Percentiles rank a stretch among this genome's conserved stretches.
These are phyloP conservation scores for Micractinium conductrix DNA, from an alignment of 139 green algal species.

Conservation along the genomic window DNA sequence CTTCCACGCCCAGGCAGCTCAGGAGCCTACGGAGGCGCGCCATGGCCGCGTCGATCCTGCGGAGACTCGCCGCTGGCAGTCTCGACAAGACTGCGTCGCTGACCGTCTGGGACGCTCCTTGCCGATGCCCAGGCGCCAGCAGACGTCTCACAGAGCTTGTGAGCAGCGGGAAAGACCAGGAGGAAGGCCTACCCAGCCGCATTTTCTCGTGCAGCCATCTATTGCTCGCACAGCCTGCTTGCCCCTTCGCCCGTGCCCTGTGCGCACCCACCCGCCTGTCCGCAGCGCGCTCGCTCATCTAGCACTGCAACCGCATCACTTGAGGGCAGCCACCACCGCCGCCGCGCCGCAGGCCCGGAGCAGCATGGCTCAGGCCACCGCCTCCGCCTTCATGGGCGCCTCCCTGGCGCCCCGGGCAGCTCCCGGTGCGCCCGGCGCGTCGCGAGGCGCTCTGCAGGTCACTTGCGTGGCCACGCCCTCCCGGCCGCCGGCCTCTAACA, in stretches of 20 bases:
- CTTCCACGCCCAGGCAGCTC: too few relatives aligned
- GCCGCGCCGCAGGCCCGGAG: background rate
- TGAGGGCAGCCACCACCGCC: background rate
- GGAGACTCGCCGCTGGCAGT: too few relatives aligned
- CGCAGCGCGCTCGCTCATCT: background rate
- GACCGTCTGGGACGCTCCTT: too few relatives aligned
- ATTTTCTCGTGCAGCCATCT: background rate
- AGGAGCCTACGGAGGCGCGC: too few relatives aligned
- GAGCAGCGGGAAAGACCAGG: too few relatives aligned
- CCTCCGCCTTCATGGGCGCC: background rate
- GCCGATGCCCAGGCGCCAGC: too few relatives aligned
- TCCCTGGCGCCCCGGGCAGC: background rate
- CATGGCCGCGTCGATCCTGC: too few relatives aligned
- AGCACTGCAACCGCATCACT: background rate
- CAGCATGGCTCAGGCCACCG: slow-evolving; percentile 6
- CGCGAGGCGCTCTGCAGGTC: background rate
- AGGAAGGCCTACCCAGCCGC: too few relatives aligned
- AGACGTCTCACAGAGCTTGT: too few relatives aligned
- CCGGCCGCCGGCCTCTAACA: slow-evolving; percentile 72
- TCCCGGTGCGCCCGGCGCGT: background rate
- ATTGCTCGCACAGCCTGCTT: background rate
- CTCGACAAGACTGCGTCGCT: too few relatives aligned
- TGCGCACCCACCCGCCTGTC: too few relatives aligned
- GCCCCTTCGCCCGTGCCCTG: too few relatives aligned
- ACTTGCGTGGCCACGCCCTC: slow-evolving; percentile 69